Evolutionary conservation across 371 early-diverging fungal species (phyloP), one percentile per base, ranked within the genome.

Genomic region (Parasitella parasitica): DNA sequence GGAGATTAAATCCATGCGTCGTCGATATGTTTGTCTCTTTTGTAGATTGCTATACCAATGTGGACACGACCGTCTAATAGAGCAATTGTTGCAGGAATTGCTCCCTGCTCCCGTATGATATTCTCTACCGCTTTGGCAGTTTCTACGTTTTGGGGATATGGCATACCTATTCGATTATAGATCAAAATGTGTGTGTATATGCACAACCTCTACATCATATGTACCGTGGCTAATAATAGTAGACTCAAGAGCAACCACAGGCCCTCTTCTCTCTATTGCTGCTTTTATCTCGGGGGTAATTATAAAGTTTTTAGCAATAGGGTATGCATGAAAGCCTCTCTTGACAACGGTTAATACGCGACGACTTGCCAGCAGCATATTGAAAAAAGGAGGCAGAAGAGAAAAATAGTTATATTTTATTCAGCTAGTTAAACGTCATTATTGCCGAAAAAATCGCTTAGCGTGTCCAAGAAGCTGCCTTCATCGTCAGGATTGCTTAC

Each of bases 211-310:
- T n/a, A n/a, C n/a, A n/a, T n/a, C n/a, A n/a, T 18, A 15, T 24
- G 38, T 71, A 87, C 95, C 97, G 76, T 97, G 97, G 64, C 92
- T 90, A 63, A 96, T 95, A 65, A 96, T 94, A 24, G 95, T 95
- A 1, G 93, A 91, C 70, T 97, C 97, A 20, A 97, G 81, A 0
- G 97, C 97, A 18, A 97, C 96, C 0, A 97, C 88, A 5, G 95
- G 95, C 51, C 73, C 73, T 27, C 81, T 73, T n/a, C 71, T 61
- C 4, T 56, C 54, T n/a, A 94, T 76, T 0, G 94, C 93, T 3
- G 66, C 57, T n/a, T 65, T 56, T 3, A 91, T 88, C 51, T 78
- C 72, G 18, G 73, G 74, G 5, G 74, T 67, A 36, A 76, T 68
- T 12, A 61, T 39, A 60, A 68, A 68, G 7, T 53, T 51, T 11